Evolutionary conservation across 495 filamentous ascomycete genomes (phyloP).

Genomic region (Amniculicola lignicola): DNA sequence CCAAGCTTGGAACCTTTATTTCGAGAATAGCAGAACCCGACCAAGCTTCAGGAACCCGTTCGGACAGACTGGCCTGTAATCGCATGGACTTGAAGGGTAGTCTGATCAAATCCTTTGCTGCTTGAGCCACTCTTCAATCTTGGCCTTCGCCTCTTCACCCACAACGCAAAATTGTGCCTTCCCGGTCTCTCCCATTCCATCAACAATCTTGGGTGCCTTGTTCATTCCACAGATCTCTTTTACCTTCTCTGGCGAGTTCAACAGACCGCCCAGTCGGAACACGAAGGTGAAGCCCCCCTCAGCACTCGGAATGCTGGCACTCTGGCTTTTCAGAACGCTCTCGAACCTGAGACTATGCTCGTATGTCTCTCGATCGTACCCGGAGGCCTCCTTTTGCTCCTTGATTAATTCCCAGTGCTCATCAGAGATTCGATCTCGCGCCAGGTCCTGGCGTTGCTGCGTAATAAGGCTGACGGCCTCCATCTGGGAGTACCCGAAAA

Average conservation of each 20-base stretch:
- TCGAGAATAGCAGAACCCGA: no score
- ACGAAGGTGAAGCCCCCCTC: slow-evolving; percentile 4
- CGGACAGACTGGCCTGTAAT: no score
- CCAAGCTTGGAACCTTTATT: no score
- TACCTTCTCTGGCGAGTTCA: slow-evolving; percentile 22
- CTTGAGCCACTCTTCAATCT: slow-evolving; percentile 18
- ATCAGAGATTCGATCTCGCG: slow-evolving; percentile 32
- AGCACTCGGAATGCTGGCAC: slow-evolving; percentile 14
- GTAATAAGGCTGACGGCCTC: slow-evolving; percentile 26
- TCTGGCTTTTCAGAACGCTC: slow-evolving; percentile 26
- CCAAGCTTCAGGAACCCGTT: no score
- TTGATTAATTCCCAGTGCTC: slow-evolving; percentile 31
- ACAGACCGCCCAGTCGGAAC: slow-evolving; percentile 27
- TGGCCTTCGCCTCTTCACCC: slow-evolving; percentile 5
- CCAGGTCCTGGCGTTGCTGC: slow-evolving; percentile 29
- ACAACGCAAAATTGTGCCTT: slow-evolving; percentile 19
- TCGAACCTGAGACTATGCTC: slow-evolving; percentile 26
- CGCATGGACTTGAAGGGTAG: no score
- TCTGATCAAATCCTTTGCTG: slow-evolving; percentile 15
- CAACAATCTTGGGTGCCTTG: slow-evolving; percentile 12
- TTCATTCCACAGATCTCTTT: slow-evolving; percentile 23
- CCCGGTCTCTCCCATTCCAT: slow-evolving; percentile 7
- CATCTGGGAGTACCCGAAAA: slow-evolving; percentile 24
- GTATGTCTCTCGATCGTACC: slow-evolving; percentile 35
- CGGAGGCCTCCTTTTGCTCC: slow-evolving; percentile 20